These are phyloP conservation scores for Colletotrichum shisoi DNA, from an alignment of 2,329 filamentous ascomycete species.

Conservation along the genomic window DNA sequence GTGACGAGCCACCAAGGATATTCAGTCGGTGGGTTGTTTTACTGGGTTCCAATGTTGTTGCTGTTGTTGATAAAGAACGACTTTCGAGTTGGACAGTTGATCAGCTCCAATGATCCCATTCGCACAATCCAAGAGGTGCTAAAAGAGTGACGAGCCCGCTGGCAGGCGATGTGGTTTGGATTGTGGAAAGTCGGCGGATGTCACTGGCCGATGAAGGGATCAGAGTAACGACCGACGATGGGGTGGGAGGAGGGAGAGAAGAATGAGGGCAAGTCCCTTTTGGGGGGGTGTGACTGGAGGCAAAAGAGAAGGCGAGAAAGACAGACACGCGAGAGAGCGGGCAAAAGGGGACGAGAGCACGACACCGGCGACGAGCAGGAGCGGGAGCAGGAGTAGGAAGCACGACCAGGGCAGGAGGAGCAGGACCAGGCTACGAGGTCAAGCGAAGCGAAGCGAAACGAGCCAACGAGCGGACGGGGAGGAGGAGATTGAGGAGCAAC, in stretches of 20 bases:
- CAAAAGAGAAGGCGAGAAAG: constrained; percentile 42
- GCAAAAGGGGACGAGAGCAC: constrained; percentile 11
- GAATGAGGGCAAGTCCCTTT: constrained; percentile 40
- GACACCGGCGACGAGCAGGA: constrained; percentile 13
- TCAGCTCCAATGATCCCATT: constrained; percentile 29
- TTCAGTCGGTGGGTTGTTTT: constrained; percentile 6
- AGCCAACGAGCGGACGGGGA: constrained; percentile 28
- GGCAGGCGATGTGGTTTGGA: constrained; percentile 56
- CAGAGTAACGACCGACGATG: constrained; percentile 47
- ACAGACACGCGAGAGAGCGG: constrained; percentile 15
- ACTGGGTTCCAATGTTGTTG: not conserved
- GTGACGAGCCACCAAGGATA: constrained; percentile 6
- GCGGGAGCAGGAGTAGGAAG: no score
- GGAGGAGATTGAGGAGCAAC: constrained; percentile 27
- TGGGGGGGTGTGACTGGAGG: constrained; percentile 39
- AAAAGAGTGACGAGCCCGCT: constrained; percentile 67
- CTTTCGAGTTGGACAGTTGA: constrained; percentile 43
- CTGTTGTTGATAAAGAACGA: constrained; percentile 45
- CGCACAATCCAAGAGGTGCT: constrained; percentile 37
- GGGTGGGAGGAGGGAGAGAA: constrained; percentile 42
- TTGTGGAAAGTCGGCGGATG: constrained; percentile 50
- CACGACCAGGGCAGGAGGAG: no score
- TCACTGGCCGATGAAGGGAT: constrained; percentile 36
- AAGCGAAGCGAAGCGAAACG: constrained; percentile 39
- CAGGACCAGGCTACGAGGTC: constrained; percentile 20